Evolutionary conservation across 2,329 filamentous ascomycete genomes (phyloP).

Genomic region (Huntiella savannae): DNA sequence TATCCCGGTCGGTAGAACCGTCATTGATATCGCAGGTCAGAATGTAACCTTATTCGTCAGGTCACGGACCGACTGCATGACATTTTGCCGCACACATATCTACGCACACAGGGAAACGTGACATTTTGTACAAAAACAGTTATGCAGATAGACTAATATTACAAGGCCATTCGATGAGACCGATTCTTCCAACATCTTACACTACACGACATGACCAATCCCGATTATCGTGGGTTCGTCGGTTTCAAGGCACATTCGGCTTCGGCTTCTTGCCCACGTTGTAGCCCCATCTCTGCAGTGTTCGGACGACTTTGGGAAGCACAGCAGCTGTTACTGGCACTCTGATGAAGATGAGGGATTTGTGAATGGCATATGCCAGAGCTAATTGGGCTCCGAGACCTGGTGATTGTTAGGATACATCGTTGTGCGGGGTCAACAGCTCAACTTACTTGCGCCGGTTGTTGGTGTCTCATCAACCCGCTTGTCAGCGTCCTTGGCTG

Average conservation of each 20-base stretch:
- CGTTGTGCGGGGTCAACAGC: not conserved
- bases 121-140: too few species aligned
- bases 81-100: too few species aligned
- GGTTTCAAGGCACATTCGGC: constrained; percentile 8
- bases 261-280: constrained; percentile 63
- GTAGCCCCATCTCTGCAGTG: constrained; percentile 76
- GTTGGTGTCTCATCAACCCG: not conserved
- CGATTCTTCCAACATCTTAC: too few species aligned
- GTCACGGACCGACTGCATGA: too few species aligned
- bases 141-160: too few species aligned
- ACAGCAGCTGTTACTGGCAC: constrained; percentile 81
- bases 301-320: constrained; percentile 85
- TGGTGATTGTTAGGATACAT: constrained; percentile 15
- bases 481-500: constrained; percentile 17
- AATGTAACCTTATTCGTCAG: too few species aligned
- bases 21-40: too few species aligned
- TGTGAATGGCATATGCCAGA: constrained; percentile 91
- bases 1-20: too few species aligned
- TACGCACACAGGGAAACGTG: too few species aligned
- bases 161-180: too few species aligned
- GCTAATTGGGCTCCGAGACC: constrained; percentile 64
- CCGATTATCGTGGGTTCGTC: too few species aligned
- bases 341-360: constrained; percentile 91
- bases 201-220: too few species aligned
- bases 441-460: constrained; percentile 48